phyloP scores from a whole-genome alignment of 1,284 basidiomycete genomes.

The Trametes polyzona region DNA sequence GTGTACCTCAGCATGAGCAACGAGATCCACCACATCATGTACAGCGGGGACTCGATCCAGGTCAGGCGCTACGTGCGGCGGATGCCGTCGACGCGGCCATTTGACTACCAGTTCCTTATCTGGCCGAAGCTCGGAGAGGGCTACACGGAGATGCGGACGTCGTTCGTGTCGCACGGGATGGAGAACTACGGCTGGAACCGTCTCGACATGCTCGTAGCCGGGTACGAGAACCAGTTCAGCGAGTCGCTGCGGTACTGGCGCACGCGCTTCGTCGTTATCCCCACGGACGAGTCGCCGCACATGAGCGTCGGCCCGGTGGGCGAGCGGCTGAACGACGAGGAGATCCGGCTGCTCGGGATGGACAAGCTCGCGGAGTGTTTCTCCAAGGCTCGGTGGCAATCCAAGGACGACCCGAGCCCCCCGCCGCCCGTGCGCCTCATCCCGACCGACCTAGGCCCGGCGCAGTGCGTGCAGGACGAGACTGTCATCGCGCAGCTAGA shows the following conservation, averaged over 20 bases:
- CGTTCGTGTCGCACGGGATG: constrained; percentile 80
- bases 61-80: constrained; percentile 87
- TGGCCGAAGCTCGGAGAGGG: constrained; percentile 91
- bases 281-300: constrained; percentile 71
- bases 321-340: constrained; percentile 83
- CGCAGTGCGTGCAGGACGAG: constrained; percentile 78
- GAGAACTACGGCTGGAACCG: constrained; percentile 86
- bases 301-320: constrained; percentile 60
- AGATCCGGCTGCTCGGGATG: constrained; percentile 87
- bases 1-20: constrained; percentile 95
- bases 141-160: constrained; percentile 80
- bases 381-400: constrained; percentile 77
- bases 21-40: constrained; percentile 92
- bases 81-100: constrained; percentile 63
- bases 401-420: constrained; percentile 61
- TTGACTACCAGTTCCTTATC: constrained; percentile 87
- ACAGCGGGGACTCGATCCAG: constrained; percentile 85
- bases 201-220: constrained; percentile 83
- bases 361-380: constrained; percentile 92
- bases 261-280: constrained; percentile 94
- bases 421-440: constrained; percentile 69
- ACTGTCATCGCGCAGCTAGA: constrained; percentile 78
- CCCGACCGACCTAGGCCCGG: constrained; percentile 82
- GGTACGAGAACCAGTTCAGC: constrained; percentile 82
- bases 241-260: constrained; percentile 91